Percentiles rank a stretch among this genome's conserved stretches.
Conservation (phyloP, 495 filamentous ascomycete species). For the Letharia lupina region DNA sequence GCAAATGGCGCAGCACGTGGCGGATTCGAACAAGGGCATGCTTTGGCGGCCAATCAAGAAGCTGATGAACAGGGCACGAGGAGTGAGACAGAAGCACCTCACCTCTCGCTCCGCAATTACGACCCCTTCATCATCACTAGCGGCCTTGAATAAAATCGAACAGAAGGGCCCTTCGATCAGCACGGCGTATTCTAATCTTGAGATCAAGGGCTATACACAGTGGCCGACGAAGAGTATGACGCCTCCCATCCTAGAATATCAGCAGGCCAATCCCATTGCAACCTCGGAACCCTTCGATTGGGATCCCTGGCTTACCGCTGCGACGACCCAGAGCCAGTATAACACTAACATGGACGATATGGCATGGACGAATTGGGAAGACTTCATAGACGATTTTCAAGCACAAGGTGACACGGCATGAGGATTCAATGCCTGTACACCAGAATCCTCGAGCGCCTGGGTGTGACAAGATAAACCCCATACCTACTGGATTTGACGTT, state of each 20-base stretch:
- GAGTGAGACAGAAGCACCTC: constrained; percentile 22
- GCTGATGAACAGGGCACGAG: constrained; percentile 45
- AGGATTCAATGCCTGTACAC: neutral
- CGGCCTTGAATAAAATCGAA: neutral
- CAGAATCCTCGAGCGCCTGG: neutral
- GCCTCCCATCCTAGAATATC: neutral
- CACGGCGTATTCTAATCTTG: neutral
- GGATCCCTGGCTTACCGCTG: neutral
- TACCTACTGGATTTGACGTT: neutral
- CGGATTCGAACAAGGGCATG: constrained; percentile 50
- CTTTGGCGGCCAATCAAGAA: constrained; percentile 67
- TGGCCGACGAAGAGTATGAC: neutral
- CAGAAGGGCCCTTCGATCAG: neutral
- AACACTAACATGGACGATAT: neutral
- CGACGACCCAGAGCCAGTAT: neutral
- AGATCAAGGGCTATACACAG: neutral
- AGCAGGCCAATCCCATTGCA: neutral
- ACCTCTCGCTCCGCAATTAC: neutral
- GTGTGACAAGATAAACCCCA: too few relatives aligned
- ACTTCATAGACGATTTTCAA: neutral
- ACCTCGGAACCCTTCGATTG: neutral
- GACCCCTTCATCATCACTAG: neutral
- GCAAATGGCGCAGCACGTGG: constrained; percentile 40
- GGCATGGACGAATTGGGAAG: neutral
- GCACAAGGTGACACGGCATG: neutral